Percentiles rank a stretch among this genome's conserved stretches.
Conservation (phyloP, 495 filamentous ascomycete species). For the Penicillium coffeae region DNA sequence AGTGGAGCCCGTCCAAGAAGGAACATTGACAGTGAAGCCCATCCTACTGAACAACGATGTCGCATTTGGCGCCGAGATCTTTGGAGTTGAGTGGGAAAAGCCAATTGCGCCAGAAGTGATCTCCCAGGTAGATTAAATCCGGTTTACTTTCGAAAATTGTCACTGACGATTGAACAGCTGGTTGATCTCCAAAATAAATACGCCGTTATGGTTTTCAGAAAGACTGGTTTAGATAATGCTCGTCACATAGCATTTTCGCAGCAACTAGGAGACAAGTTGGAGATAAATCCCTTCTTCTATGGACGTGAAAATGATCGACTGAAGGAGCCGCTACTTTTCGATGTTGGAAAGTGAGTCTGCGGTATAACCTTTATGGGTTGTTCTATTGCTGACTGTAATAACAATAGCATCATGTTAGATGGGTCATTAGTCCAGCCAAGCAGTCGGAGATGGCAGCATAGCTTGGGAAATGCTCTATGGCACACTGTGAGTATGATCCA, state of each 20-base stretch:
- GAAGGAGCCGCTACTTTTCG: conserved; percentile 15
- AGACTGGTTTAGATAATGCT: conserved; percentile 15
- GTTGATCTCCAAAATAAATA: conserved; percentile 17
- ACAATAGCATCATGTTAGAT: conserved; percentile 17
- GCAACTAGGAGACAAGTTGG: conserved; percentile 17
- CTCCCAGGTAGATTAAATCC: conserved; percentile 8
- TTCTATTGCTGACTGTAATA: too few species aligned
- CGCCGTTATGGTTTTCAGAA: conserved; percentile 15
- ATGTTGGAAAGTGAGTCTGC: conserved; percentile 17
- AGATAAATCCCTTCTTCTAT: conserved; percentile 23
- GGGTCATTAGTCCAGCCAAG: conserved; percentile 15
- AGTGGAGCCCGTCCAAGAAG: conserved; percentile 4
- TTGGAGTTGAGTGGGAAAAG: conserved; percentile 13
- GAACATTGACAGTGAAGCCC: conserved; percentile 8
- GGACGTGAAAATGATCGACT: conserved; percentile 19
- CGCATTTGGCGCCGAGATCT: conserved; percentile 16
- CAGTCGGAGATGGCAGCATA: conserved; percentile 21
- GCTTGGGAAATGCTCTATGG: conserved; percentile 22
- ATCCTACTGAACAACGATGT: conserved; percentile 4
- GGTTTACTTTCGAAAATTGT: not conserved
- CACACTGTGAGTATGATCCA: conserved; percentile 10
- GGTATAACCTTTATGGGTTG: too few species aligned
- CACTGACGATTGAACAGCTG: conserved; percentile 7
- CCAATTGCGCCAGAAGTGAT: conserved; percentile 9
- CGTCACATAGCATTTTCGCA: conserved; percentile 20